These are phyloP conservation scores for Pseudopyricularia javanii DNA, from an alignment of 2,329 filamentous ascomycete genomes.

Conservation along the genomic window DNA sequence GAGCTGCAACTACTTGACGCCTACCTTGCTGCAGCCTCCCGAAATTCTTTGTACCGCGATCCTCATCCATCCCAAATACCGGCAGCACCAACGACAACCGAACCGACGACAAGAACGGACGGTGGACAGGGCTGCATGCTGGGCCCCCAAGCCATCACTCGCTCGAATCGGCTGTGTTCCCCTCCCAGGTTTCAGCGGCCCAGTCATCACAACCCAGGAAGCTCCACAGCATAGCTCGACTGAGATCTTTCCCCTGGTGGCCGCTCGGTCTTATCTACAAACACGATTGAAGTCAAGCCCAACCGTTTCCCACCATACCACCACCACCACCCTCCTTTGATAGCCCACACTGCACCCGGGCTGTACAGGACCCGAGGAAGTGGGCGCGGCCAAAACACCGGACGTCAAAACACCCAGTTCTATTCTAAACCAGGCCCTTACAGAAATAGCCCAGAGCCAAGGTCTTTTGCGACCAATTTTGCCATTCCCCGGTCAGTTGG, in stretches of 20 bases:
- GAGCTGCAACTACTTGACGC: background rate
- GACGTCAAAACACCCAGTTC: too few species aligned
- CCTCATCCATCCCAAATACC: background rate
- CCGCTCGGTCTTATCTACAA: slow-evolving; percentile 2
- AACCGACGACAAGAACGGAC: background rate
- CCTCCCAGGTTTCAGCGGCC: slow-evolving; percentile 1
- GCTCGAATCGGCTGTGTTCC: background rate
- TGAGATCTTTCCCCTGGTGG: background rate
- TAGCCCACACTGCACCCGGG: background rate
- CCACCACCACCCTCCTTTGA: background rate
- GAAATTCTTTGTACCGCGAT: background rate
- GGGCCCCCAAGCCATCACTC: background rate
- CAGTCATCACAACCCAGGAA: background rate
- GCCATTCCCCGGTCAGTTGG: too few species aligned
- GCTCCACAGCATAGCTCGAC: background rate
- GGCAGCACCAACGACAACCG: background rate
- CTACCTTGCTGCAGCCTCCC: background rate
- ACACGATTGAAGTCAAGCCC: background rate
- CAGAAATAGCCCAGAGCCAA: too few species aligned
- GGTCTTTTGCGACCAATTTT: too few species aligned
- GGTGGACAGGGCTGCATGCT: background rate
- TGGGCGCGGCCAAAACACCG: too few species aligned
- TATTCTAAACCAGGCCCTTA: too few species aligned
- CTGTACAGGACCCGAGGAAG: background rate
- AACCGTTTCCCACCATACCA: background rate